Evolutionary conservation across 306 rosid species (phyloP), one percentile per base, ranked within the genome.

Genomic region (Boehmeria nivea): DNA sequence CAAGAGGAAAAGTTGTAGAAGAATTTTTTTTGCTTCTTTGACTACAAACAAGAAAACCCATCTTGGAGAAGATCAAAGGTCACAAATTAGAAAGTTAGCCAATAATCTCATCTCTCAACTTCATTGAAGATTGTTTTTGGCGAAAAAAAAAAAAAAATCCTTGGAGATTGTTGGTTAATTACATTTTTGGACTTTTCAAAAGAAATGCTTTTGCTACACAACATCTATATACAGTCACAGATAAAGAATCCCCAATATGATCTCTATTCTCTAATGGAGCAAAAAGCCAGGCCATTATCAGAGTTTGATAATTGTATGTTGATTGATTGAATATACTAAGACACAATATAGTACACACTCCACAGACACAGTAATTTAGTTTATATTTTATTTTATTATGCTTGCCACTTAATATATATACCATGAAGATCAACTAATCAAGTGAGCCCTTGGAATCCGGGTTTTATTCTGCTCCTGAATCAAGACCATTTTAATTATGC

Each of bases 281-380:
- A n/a, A n/a, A n/a, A n/a, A n/a, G n/a, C n/a, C n/a, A 24, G 59
- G 44, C 60, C 24, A 56, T 73, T 68, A 54, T 67, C 43, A 33
- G 36, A 52, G 17, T 16, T 33, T 57, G 11, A 10, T 40, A 31
- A 38, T 34, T 71, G 72, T 69, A 60, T 60, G 72, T 69, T 51
- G 67, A 63, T 43, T 47, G 27, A 48, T 27, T 61, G 28, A 27
- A 14, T 47, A 23, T 25, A 56, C 37, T 16, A 34, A 37, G 19
- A 47, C 11, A 8, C n/a, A 17, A 28, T 3, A 20, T 25, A 12
- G 3, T 11, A 4, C 17, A 53, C 58, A 27, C 11, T 25, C 36
- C n/a, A n/a, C n/a, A n/a, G n/a, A n/a, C n/a, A n/a, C n/a, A n/a
- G n/a, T n/a, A n/a, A n/a, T n/a, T n/a, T n/a, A n/a, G n/a, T n/a